Evolutionary conservation across 805 yeast species (phyloP), one percentile per base, ranked within the genome.

Genomic region (Saturnispora halmiae): DNA sequence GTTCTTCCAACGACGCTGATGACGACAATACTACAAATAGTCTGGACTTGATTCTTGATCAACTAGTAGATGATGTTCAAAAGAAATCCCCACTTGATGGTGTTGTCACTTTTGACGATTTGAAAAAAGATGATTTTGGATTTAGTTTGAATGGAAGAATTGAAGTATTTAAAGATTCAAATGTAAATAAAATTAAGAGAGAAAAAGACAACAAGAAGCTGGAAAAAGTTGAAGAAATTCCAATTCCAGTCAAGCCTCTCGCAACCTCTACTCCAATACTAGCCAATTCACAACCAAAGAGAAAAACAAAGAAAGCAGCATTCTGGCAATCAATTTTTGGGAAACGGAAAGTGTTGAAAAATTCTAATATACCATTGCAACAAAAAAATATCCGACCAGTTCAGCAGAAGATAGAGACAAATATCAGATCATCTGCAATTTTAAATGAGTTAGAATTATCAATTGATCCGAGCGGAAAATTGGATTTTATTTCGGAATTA

Each of bases 91-190:
- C 65, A 10, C 47, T 60, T 14, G 55, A 52, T 20, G 66, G 65
- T 1, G 61, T 61, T 11, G 52, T 55, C 4, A 24, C 39, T 11
- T 34, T 45, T n/a, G 45, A 46, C 24, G 41, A 52, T 26, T 35
- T 47, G n/a, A 46, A 51, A 27, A 44, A 43, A 7, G 36, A 40
- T 15, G 47, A 45, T 15, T 50, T 48, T 35, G 79, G 78, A 2
- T 73, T 73, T 50, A 59, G 72, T 3, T 63, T 70, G 16, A 71
- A 65, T 47, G 79, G 79, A 14, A 59, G 63, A 38, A 55, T 74
- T 35, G 66, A 64, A 58, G 51, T 79, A 48, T 54, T 84, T 77
- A 29, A 57, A 43, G 54, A 70, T 46, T 53, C 77, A 53, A 51
- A 66, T 51, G 59, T 70, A 48, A 34, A 57, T 49, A 47, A 52